These are phyloP conservation scores for Fusarium nematophilum DNA, from an alignment of 2,329 filamentous ascomycete species.

Conservation along the genomic window DNA sequence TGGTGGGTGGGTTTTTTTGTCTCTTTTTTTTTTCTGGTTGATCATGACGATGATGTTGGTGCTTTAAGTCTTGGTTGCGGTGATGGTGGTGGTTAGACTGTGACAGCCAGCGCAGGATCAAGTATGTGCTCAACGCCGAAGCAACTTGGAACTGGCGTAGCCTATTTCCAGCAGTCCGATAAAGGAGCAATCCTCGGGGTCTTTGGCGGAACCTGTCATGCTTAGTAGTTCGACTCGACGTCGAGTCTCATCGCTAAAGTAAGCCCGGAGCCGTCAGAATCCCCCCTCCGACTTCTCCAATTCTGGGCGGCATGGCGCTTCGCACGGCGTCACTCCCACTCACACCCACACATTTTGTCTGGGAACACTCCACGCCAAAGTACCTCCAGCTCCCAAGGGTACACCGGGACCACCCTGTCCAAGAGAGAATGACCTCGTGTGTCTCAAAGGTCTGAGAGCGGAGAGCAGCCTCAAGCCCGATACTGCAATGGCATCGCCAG, in stretches of 20 bases:
- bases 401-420: conserved; percentile 13
- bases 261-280: conserved; percentile 23
- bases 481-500: conserved; percentile 14
- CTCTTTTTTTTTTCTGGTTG: background rate
- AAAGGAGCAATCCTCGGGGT: too few species aligned
- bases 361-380: conserved; percentile 4
- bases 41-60: background rate
- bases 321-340: conserved; percentile 40
- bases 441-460: conserved; percentile 21
- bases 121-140: too few species aligned
- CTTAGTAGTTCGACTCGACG: conserved; percentile 12
- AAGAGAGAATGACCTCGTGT: conserved; percentile 5
- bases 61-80: too few species aligned
- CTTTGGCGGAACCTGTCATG: background rate
- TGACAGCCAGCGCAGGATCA: too few species aligned
- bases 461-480: conserved; percentile 24
- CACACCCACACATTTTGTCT: conserved; percentile 22
- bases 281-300: conserved; percentile 15
- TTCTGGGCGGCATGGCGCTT: conserved; percentile 44
- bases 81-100: too few species aligned
- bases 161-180: too few species aligned
- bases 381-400: conserved; percentile 26
- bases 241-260: conserved; percentile 30
- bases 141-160: too few species aligned
- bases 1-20: background rate